Percentiles rank a stretch among this genome's conserved stretches.
Conservation (phyloP, 345 rosid genomes). For the Cardamine occulta region DNA sequence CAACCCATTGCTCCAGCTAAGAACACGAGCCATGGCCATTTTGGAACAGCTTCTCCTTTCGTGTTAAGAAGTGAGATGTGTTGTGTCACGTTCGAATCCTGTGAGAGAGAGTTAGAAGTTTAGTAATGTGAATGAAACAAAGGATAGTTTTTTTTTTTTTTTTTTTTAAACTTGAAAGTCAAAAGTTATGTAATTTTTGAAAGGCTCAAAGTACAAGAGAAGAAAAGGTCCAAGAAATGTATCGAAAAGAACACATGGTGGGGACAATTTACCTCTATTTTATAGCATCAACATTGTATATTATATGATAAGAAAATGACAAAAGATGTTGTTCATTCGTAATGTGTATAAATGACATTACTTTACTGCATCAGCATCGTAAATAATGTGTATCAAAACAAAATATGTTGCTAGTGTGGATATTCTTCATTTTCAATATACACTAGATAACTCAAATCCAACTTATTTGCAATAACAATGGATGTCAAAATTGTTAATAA, state of each 20-base stretch:
- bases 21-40: constrained; percentile 93
- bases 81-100: constrained; percentile 37
- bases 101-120: background rate
- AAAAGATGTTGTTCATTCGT: constrained; percentile 3
- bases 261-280: constrained; percentile 26
- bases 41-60: constrained; percentile 47
- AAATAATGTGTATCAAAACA: background rate
- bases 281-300: background rate
- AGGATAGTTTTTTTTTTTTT: background rate
- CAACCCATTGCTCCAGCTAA: constrained; percentile 86
- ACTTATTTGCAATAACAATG: background rate
- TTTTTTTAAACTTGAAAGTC: background rate
- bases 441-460: background rate
- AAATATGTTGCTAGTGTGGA: background rate
- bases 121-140: constrained; percentile 1
- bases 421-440: background rate
- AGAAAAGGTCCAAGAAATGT: constrained; percentile 30
- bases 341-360: background rate
- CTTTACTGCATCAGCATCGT: background rate
- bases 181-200: background rate
- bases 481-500: background rate
- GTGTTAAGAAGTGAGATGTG: constrained; percentile 9
- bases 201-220: constrained; percentile 27
- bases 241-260: constrained; percentile 38
- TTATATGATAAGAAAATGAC: constrained; percentile 24